Conservation (phyloP, 176 grass and related monocot species). For the Triticum turgidum region DNA sequence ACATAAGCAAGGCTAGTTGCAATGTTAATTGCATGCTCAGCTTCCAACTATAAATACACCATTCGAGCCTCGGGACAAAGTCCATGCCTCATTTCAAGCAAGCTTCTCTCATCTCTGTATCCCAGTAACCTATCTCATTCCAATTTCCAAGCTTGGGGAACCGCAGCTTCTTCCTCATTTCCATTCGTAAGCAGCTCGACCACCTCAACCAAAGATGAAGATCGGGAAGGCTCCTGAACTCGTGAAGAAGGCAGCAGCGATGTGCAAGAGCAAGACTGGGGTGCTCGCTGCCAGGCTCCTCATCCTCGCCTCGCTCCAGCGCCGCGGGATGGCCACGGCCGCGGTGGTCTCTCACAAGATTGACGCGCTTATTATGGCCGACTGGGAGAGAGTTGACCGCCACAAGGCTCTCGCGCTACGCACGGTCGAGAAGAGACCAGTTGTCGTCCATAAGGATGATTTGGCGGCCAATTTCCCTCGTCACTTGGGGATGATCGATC, state of each 20-base stretch:
- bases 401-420: neutral
- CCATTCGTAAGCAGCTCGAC: neutral
- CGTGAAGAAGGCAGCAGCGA: neutral
- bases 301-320: too few relatives aligned
- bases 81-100: constrained; percentile 22
- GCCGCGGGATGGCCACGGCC: neutral
- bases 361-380: neutral
- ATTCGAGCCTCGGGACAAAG: constrained; percentile 20
- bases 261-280: neutral
- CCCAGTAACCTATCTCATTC: neutral
- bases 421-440: neutral
- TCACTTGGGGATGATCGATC: neutral
- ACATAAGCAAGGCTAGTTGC: neutral
- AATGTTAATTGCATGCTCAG: neutral
- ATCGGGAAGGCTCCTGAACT: neutral
- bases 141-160: constrained; percentile 22
- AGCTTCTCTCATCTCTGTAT: neutral
- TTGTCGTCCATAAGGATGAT: neutral
- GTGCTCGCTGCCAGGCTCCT: neutral
- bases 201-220: neutral
- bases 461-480: neutral
- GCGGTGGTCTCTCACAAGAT: neutral
- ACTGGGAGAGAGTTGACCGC: neutral
- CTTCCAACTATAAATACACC: neutral
- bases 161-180: neutral